Conservation (phyloP, 495 filamentous ascomycete genomes). For the Staphylotrichum tortipilum region DNA sequence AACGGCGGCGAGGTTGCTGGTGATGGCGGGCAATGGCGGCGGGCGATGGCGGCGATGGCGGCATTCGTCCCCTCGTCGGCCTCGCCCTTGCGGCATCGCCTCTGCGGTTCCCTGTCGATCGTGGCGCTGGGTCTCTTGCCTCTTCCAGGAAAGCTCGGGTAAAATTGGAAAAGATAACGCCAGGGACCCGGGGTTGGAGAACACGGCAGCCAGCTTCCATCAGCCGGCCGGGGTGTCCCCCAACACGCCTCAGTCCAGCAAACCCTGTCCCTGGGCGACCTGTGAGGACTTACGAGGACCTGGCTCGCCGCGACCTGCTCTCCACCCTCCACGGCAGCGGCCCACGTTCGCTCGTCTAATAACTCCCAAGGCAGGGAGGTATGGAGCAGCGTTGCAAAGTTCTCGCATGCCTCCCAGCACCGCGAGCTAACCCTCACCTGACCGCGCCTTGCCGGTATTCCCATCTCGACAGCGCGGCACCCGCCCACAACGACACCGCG, state of each 20-base stretch:
- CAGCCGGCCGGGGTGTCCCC: slow-evolving; percentile 7
- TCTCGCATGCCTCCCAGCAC: neutral
- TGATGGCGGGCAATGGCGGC: too few species aligned
- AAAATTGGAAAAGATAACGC: slow-evolving; percentile 8
- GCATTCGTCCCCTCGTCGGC: neutral
- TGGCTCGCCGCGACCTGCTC: too few species aligned
- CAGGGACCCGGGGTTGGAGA: neutral
- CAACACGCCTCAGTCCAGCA: slow-evolving; percentile 1
- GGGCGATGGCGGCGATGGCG: neutral
- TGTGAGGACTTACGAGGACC: too few species aligned
- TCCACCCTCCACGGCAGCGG: neutral
- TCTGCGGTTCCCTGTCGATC: slow-evolving; percentile 11
- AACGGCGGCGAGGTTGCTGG: too few species aligned
- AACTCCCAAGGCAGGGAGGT: neutral
- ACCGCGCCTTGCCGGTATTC: neutral
- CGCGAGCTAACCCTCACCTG: neutral
- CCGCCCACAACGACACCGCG: neutral
- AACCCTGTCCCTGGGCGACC: slow-evolving; percentile 6
- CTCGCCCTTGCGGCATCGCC: neutral
- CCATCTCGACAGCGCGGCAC: neutral
- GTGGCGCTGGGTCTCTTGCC: slow-evolving; percentile 14
- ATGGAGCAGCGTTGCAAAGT: neutral
- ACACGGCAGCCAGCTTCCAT: neutral
- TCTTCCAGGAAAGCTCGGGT: slow-evolving; percentile 20
- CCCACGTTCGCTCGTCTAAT: neutral